Conservation (phyloP, 257 asterid species). For the Buddleja alternifolia region DNA sequence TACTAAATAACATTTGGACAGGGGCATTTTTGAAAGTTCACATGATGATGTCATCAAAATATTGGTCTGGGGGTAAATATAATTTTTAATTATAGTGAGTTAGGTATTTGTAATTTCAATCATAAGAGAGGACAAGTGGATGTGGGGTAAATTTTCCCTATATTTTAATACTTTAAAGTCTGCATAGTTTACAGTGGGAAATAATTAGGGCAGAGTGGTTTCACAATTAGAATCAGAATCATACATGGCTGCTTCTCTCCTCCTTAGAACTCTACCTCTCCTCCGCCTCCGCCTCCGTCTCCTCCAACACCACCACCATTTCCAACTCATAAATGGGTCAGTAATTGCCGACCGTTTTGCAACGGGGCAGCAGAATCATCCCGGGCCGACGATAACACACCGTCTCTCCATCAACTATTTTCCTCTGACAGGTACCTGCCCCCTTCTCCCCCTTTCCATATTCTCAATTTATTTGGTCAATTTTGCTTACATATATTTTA, state of each 20-base stretch:
- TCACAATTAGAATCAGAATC: too few species aligned
- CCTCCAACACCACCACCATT: conserved; percentile 38
- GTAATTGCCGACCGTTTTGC: conserved; percentile 41
- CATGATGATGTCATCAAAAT: too few species aligned
- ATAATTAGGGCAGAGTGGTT: too few species aligned
- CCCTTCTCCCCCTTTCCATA: neutral
- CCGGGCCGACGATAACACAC: conserved; percentile 30
- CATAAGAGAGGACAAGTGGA: too few species aligned
- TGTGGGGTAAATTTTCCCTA: too few species aligned
- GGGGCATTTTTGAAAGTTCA: too few species aligned
- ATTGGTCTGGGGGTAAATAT: too few species aligned
- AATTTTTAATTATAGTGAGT: too few species aligned
- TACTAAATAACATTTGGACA: too few species aligned
- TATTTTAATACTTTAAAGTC: too few species aligned
- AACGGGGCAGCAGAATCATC: conserved; percentile 43
- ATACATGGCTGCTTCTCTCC: conserved; percentile 70
- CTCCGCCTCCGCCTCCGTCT: conserved; percentile 68
- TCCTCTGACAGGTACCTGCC: conserved; percentile 48
- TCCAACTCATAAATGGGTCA: conserved; percentile 19
- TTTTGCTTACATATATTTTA: neutral
- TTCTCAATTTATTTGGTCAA: conserved; percentile 10
- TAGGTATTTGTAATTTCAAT: too few species aligned
- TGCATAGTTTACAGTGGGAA: too few species aligned
- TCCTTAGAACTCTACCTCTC: conserved; percentile 53
- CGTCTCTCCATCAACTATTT: conserved; percentile 24